These are phyloP conservation scores for Royoungia palumana DNA, from an alignment of 768 basidiomycete species.

Conservation along the genomic window DNA sequence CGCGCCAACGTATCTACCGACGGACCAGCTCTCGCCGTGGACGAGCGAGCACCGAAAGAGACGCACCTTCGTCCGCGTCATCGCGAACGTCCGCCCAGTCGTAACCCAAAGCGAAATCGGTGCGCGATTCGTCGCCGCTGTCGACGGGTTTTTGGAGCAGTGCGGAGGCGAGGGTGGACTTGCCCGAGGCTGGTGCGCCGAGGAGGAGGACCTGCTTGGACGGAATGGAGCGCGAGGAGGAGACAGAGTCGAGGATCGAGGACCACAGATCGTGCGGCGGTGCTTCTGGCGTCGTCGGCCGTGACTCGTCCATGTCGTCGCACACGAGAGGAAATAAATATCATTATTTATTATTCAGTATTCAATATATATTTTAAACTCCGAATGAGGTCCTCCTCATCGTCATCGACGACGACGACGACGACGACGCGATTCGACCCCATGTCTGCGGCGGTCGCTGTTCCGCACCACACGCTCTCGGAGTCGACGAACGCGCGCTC, in stretches of 20 bases:
- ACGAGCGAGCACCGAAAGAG: background rate
- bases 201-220: slow-evolving; percentile 86
- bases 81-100: slow-evolving; percentile 89
- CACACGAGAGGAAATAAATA: too few relatives aligned
- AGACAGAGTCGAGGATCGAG: slow-evolving; percentile 86
- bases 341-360: too few relatives aligned
- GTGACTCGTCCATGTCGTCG: slow-evolving; percentile 39
- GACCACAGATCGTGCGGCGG: slow-evolving; percentile 88
- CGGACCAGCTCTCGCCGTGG: background rate
- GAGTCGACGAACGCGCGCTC: slow-evolving; percentile 68
- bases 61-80: slow-evolving; percentile 89
- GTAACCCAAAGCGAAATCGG: slow-evolving; percentile 87
- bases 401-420: slow-evolving; percentile 9
- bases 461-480: slow-evolving; percentile 62
- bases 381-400: slow-evolving; percentile 14
- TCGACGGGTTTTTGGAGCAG: slow-evolving; percentile 66
- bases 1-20: slow-evolving; percentile 79
- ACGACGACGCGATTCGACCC: slow-evolving; percentile 5
- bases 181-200: slow-evolving; percentile 76
- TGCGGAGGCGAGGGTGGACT: slow-evolving; percentile 69
- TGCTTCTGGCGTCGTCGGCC: slow-evolving; percentile 67
- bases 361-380: slow-evolving; percentile 23
- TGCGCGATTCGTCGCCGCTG: slow-evolving; percentile 53
- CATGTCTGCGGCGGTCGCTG: slow-evolving; percentile 42
- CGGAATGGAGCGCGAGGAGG: slow-evolving; percentile 73